phyloP scores from a whole-genome alignment of 768 basidiomycete species.

The Krasilnikovozyma curviuscula region DNA sequence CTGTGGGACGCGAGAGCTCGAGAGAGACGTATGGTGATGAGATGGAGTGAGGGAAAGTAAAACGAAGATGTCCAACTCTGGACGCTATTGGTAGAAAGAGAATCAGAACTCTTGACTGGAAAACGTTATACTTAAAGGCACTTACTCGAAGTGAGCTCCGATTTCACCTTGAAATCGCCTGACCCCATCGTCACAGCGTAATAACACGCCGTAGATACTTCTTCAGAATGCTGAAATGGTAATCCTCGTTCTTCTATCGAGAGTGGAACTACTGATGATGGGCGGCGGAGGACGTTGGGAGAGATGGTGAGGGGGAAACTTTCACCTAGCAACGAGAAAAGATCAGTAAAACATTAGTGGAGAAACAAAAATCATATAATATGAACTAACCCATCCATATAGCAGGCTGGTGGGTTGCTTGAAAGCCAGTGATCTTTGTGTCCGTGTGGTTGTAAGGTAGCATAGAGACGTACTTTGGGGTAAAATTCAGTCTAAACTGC shows the following conservation, averaged over 20 bases:
- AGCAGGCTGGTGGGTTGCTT: constrained; percentile 63
- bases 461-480: constrained; percentile 12
- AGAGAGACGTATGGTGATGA: constrained; percentile 41
- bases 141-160: constrained; percentile 17
- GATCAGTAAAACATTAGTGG: too few species aligned
- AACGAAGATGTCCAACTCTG: constrained; percentile 52
- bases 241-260: constrained; percentile 33
- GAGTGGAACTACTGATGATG: too few species aligned
- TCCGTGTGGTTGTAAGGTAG: constrained; percentile 31
- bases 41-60: constrained; percentile 36
- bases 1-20: constrained; percentile 45
- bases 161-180: constrained; percentile 18
- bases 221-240: constrained; percentile 34
- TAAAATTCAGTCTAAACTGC: constrained; percentile 34
- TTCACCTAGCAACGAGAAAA: too few species aligned
- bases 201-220: constrained; percentile 37
- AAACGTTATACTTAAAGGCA: not conserved
- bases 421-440: constrained; percentile 47
- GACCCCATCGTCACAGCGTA: constrained; percentile 46
- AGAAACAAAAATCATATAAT: too few species aligned
- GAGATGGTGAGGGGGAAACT: too few species aligned
- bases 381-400: constrained; percentile 65
- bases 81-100: constrained; percentile 34
- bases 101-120: not conserved
- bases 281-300: too few species aligned